Evolutionary conservation across 169 alveolate species (phyloP).

Genomic region (Eimeria praecox): DNA sequence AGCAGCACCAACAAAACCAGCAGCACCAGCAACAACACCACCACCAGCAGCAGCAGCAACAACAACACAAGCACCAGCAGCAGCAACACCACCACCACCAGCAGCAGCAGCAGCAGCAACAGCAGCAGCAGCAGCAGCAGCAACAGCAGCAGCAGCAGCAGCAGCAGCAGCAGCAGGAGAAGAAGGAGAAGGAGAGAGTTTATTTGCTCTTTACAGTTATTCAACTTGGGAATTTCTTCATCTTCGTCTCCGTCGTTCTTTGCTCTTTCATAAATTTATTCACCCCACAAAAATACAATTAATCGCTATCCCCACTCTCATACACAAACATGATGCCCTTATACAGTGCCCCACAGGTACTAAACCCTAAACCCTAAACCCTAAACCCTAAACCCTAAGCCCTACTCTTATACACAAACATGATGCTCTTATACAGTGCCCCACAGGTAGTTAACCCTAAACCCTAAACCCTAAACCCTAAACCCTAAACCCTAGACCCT

Average conservation of each 20-base stretch:
- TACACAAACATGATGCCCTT: slow-evolving; percentile 93
- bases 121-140: background rate
- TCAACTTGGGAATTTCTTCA: slow-evolving; percentile 29
- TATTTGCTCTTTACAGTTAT: background rate
- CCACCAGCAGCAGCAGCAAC: background rate
- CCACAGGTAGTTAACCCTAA: no score
- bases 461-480: slow-evolving; percentile 12
- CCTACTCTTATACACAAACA: no score
- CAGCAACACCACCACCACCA: background rate
- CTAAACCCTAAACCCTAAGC: no score
- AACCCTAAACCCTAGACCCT: background rate
- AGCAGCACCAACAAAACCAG: background rate
- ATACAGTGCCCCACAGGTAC: slow-evolving; percentile 97
- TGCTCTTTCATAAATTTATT: slow-evolving; percentile 50
- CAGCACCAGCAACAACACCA: background rate
- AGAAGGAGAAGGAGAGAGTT: background rate
- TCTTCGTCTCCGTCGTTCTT: slow-evolving; percentile 50
- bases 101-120: background rate
- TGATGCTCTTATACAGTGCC: no score
- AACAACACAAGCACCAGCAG: background rate
- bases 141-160: background rate
- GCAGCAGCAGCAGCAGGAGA: background rate
- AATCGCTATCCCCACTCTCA: slow-evolving; percentile 92
- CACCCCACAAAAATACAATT: slow-evolving; percentile 92
- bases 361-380: no score